Conservation (phyloP, 1,284 basidiomycete species). For the Vanrija humicola region DNA sequence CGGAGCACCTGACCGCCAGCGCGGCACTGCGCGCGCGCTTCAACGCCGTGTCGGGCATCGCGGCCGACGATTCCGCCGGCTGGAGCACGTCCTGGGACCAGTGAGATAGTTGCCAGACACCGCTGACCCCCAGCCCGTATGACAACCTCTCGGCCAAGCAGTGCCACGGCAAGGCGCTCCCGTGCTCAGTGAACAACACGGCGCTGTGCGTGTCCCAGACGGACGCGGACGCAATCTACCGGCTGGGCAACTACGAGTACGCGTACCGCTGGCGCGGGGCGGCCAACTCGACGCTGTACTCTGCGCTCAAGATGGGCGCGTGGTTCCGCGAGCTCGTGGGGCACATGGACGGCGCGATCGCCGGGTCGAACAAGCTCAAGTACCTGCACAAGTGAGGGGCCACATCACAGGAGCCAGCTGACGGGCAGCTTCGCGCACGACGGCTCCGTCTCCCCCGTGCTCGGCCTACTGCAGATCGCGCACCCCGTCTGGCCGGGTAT, state of each 20-base stretch:
- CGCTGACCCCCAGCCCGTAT: constrained; percentile 23
- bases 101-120: constrained; percentile 14
- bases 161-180: constrained; percentile 33
- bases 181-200: constrained; percentile 32
- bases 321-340: constrained; percentile 32
- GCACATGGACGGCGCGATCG: constrained; percentile 24
- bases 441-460: constrained; percentile 33
- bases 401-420: background rate
- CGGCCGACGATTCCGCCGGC: constrained; percentile 23
- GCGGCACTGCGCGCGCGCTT: constrained; percentile 21
- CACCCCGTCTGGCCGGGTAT: constrained; percentile 41
- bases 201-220: constrained; percentile 26
- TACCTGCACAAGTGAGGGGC: constrained; percentile 35
- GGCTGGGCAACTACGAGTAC: constrained; percentile 40
- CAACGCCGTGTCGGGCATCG: constrained; percentile 31
- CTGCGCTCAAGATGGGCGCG: constrained; percentile 32
- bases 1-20: constrained; percentile 23
- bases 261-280: constrained; percentile 32
- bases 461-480: constrained; percentile 36
- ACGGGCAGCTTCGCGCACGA: constrained; percentile 37
- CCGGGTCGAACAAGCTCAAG: constrained; percentile 15
- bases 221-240: constrained; percentile 35
- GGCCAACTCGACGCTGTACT: constrained; percentile 22
- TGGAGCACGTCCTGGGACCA: constrained; percentile 38
- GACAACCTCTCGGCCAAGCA: constrained; percentile 42